Conservation (phyloP, 106 monocot genomes). For the Dendrobium nobile region DNA sequence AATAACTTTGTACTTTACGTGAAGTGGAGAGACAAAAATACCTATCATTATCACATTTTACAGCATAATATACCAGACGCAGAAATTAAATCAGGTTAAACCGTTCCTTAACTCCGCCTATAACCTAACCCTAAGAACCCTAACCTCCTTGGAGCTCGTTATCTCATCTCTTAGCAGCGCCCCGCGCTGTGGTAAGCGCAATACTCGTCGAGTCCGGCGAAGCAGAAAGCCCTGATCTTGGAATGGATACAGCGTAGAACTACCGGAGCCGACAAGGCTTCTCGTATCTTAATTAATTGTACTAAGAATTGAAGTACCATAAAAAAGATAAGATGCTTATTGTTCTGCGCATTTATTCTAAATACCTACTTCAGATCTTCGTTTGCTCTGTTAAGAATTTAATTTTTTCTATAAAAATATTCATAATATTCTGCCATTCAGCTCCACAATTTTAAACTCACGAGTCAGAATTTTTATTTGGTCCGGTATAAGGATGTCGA, state of each 20-base stretch:
- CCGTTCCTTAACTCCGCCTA: slow-evolving; percentile 31
- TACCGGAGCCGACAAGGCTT: slow-evolving; percentile 36
- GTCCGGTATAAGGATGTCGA: no score
- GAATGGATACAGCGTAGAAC: slow-evolving; percentile 41
- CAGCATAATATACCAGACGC: slow-evolving; percentile 7
- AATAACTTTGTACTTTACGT: not conserved
- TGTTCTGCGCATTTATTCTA: no score
- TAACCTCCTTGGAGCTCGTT: slow-evolving; percentile 14
- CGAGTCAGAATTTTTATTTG: no score
- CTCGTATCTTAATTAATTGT: no score
- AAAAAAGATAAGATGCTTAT: no score
- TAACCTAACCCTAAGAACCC: slow-evolving; percentile 15
- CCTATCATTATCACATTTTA: not conserved
- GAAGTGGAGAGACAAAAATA: not conserved
- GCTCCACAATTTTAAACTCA: no score
- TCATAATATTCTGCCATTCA: no score
- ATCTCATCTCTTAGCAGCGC: slow-evolving; percentile 31
- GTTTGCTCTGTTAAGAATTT: no score
- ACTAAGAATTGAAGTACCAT: no score
- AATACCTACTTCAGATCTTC: no score
- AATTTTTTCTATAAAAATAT: no score
- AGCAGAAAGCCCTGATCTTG: slow-evolving; percentile 34
- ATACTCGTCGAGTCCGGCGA: slow-evolving; percentile 19
- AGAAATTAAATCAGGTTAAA: slow-evolving; percentile 10
- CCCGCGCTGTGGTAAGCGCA: slow-evolving; percentile 43